Evolutionary conservation across 208 protist species (phyloP), one percentile per base, ranked within the genome.

Genomic region (Crithidia fasciculata): DNA sequence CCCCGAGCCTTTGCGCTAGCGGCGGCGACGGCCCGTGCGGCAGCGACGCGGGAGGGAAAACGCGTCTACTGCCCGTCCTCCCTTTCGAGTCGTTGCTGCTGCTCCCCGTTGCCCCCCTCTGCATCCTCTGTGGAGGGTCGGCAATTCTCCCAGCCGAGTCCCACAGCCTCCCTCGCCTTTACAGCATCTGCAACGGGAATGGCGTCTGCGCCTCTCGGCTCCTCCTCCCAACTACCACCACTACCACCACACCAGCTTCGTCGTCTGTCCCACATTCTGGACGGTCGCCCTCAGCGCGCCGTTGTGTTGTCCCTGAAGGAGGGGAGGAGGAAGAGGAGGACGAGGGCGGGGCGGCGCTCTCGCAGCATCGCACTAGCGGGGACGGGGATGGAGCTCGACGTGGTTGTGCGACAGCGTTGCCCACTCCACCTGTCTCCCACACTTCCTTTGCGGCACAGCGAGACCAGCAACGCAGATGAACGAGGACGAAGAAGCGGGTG

Each of bases 401-500:
- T 16, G 60, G 41, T n/a, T 15, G 47, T 10, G 39, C 72, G 19
- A 37, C 44, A 43, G 4, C 54, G 19, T 36, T 53, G 18, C 36
- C 45, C 12, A 47, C n/a, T 28, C 64, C 36, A 3, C 39, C 41
- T 8, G 3, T 39, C 45, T 41, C 28, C 41, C 37, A 3, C 49
- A 15, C 59, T 15, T 5, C 59, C 8, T 52, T 12, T 16, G 47
- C 28, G 28, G 45, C 8, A 12, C 61, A 40, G 8, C 45, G 37
- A 28, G 28, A 28, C 28, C n/a, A 28, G 28, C 28, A 28, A 28
- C 28, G 28, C 28, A 12, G 62, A 37, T 36, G 66, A n/a, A 78
- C 47, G 73, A 78, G n/a, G 74, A 73, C 43, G 74, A 78, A 59
- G 74, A 58, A 44, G 72, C 74, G 8, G 74, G 74, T 28, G 66